Evolutionary conservation across 805 yeast genomes (phyloP).

Genomic region (Sugiyamaella qingdaonensis): DNA sequence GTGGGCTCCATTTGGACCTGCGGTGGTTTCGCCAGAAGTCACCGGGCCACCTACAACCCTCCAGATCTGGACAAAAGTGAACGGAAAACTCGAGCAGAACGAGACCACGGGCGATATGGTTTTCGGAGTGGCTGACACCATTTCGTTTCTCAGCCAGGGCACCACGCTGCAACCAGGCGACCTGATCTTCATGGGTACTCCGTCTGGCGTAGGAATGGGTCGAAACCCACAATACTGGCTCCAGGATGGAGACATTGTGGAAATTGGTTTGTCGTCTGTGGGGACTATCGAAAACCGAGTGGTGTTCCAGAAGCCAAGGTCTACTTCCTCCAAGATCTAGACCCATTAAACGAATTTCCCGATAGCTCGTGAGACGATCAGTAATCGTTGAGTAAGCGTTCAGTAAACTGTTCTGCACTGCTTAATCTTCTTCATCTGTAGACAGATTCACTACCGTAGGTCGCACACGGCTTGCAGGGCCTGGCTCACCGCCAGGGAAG

Average conservation of each 20-base stretch:
- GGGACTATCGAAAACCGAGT: slow-evolving; percentile 12
- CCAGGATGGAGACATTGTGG: slow-evolving; percentile 42
- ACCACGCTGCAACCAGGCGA: slow-evolving; percentile 52
- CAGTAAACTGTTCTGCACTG: too few relatives aligned
- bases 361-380: too few relatives aligned
- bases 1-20: slow-evolving; percentile 58
- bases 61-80: slow-evolving; percentile 39
- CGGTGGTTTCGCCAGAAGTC: slow-evolving; percentile 37
- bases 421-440: too few relatives aligned
- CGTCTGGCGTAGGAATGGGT: slow-evolving; percentile 49
- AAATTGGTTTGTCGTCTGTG: slow-evolving; percentile 16
- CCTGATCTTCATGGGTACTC: slow-evolving; percentile 54
- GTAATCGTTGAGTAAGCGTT: too few relatives aligned
- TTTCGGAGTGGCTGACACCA: slow-evolving; percentile 41
- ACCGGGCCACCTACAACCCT: slow-evolving; percentile 37
- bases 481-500: too few relatives aligned
- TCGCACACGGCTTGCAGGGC: too few relatives aligned
- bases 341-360: neutral
- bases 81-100: slow-evolving; percentile 46
- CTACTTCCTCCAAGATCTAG: slow-evolving; percentile 1
- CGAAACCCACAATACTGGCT: slow-evolving; percentile 41
- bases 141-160: slow-evolving; percentile 48
- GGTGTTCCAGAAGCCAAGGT: slow-evolving; percentile 2
- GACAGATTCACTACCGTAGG: too few relatives aligned
- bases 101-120: slow-evolving; percentile 47